These are phyloP conservation scores for Zea luxurians DNA, from an alignment of 176 grass and related monocot species.

Conservation along the genomic window DNA sequence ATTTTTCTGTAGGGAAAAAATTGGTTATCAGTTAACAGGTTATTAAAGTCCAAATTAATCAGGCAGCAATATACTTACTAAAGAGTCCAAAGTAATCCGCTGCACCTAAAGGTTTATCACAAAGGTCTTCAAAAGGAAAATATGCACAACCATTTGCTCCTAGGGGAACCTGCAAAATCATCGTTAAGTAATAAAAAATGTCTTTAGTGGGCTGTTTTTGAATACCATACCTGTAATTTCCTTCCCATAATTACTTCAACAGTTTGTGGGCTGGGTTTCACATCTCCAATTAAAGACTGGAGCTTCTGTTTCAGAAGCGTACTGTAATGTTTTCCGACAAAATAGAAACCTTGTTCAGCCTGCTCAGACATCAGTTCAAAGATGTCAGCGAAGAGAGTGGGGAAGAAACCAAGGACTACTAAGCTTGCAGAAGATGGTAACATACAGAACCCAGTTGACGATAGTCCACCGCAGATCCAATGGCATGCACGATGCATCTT, in stretches of 20 bases:
- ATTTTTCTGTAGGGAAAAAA: constrained; percentile 62
- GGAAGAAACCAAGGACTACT: constrained; percentile 4
- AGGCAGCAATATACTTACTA: constrained; percentile 51
- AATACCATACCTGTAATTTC: constrained; percentile 66
- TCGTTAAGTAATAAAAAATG: constrained; percentile 28
- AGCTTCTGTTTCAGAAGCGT: constrained; percentile 76
- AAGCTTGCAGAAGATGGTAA: constrained; percentile 23
- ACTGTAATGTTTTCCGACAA: constrained; percentile 58
- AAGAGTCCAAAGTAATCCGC: constrained; percentile 96
- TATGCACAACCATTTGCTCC: constrained; percentile 93
- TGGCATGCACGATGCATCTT: constrained; percentile 74
- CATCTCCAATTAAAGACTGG: constrained; percentile 65
- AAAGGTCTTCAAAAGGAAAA: constrained; percentile 90
- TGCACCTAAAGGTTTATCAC: constrained; percentile 87
- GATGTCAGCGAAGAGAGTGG: constrained; percentile 20
- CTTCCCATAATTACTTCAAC: constrained; percentile 94
- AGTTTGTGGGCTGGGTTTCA: constrained; percentile 64
- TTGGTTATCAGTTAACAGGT: neutral
- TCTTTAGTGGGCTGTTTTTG: neutral
- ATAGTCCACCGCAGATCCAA: constrained; percentile 86
- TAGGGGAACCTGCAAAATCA: constrained; percentile 56
- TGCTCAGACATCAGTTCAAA: constrained; percentile 35
- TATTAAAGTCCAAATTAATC: constrained; percentile 3
- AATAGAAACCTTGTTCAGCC: constrained; percentile 94
- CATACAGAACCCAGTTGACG: constrained; percentile 86